phyloP scores from a whole-genome alignment of 2,329 filamentous ascomycete species.

The Trichophyton verrucosum region DNA sequence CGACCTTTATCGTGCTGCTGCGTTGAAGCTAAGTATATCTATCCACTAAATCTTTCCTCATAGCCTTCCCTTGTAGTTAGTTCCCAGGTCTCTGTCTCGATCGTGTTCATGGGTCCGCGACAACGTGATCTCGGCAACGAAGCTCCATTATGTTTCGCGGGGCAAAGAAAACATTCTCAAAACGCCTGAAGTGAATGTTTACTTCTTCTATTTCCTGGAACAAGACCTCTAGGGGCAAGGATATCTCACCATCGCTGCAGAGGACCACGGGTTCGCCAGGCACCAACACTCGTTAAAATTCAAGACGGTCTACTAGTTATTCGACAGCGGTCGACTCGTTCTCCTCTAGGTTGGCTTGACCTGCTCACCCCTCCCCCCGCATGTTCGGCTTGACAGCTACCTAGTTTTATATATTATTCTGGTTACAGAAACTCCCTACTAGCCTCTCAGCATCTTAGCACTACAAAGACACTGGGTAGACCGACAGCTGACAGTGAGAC shows the following conservation, averaged over 20 bases:
- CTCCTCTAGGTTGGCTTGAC: not conserved
- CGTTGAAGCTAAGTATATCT: not conserved
- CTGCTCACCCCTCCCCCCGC: not conserved
- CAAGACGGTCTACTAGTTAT: no score
- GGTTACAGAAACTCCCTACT: no score
- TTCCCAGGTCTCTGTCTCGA: not conserved
- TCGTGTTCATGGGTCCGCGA: not conserved
- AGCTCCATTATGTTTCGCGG: not conserved
- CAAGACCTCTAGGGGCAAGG: no score
- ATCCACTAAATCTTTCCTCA: not conserved
- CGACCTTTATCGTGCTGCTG: constrained; percentile 38
- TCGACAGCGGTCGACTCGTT: not conserved
- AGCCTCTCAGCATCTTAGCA: not conserved
- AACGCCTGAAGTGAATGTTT: not conserved
- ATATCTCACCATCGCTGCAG: no score
- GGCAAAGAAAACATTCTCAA: not conserved
- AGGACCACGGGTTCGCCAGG: no score
- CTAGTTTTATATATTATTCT: not conserved
- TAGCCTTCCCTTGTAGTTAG: not conserved
- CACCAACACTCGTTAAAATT: no score
- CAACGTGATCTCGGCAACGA: not conserved
- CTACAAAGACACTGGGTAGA: not conserved
- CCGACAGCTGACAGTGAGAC: not conserved
- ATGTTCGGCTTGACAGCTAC: not conserved
- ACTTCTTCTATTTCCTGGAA: not conserved